Percentiles rank a stretch among this genome's conserved stretches.
phyloP scores from a whole-genome alignment of 345 rosid species.

The Salix dunnii region DNA sequence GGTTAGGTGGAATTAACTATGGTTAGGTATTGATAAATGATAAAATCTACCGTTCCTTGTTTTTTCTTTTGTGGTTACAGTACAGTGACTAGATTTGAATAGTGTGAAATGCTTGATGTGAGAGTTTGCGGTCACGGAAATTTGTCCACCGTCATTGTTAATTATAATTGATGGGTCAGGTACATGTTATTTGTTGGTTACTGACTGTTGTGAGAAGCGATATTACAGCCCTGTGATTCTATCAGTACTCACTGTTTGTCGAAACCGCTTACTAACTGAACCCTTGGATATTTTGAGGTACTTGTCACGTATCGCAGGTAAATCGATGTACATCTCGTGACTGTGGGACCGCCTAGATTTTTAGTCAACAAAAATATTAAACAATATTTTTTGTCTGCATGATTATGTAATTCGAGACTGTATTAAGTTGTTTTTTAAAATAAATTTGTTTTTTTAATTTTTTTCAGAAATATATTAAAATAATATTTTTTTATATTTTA shows the following conservation, averaged over 20 bases:
- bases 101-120: not conserved
- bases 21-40: slow-evolving; percentile 21
- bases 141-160: slow-evolving; percentile 27
- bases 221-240: slow-evolving; percentile 15
- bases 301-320: slow-evolving; percentile 28
- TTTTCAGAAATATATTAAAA: too few relatives aligned
- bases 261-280: slow-evolving; percentile 8
- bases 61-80: slow-evolving; percentile 20
- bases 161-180: not conserved
- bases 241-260: not conserved
- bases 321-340: slow-evolving; percentile 32
- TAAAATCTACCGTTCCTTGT: slow-evolving; percentile 27
- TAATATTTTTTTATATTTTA: too few relatives aligned
- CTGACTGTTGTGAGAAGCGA: not conserved
- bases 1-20: slow-evolving; percentile 35
- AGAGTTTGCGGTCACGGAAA: slow-evolving; percentile 11
- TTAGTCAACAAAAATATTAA: not conserved
- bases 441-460: too few relatives aligned
- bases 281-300: slow-evolving; percentile 24
- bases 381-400: not conserved
- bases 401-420: too few relatives aligned
- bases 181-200: not conserved
- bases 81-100: not conserved
- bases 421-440: too few relatives aligned
- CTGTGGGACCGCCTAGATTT: not conserved